Evolutionary conservation across 495 filamentous ascomycete genomes (phyloP).

Genomic region (Neurospora sp.): DNA sequence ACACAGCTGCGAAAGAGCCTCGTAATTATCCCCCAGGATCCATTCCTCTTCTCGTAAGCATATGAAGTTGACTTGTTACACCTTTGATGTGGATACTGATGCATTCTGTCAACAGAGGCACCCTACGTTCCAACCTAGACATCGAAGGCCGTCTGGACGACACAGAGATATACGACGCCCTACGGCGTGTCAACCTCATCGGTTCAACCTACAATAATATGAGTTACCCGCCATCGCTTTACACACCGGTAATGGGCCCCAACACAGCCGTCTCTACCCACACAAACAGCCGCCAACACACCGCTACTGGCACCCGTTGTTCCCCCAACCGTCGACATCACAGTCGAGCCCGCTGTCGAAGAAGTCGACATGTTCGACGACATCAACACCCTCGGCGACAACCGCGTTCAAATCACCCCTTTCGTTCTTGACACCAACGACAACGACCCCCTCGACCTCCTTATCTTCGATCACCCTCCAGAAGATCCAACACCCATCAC

Average conservation of each 20-base stretch:
- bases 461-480: neutral
- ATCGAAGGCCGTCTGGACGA: conserved; percentile 45
- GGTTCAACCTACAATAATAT: neutral
- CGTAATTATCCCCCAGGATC: conserved; percentile 46
- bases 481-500: neutral
- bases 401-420: neutral
- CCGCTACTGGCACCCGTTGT: neutral
- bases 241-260: neutral
- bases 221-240: neutral
- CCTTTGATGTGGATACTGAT: neutral
- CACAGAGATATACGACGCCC: conserved; percentile 19
- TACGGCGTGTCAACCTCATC: conserved; percentile 14
- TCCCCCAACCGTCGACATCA: neutral
- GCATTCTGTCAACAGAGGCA: conserved; percentile 21
- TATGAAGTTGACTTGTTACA: neutral
- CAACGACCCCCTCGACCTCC: neutral
- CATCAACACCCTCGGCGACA: neutral
- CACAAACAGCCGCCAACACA: neutral
- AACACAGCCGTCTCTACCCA: neutral
- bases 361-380: neutral
- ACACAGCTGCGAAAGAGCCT: conserved; percentile 38
- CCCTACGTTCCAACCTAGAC: conserved; percentile 42
- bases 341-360: neutral
- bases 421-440: neutral
- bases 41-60: conserved; percentile 36